Evolutionary conservation across 306 rosid genomes (phyloP).

Genomic region (Vigna hirtella): DNA sequence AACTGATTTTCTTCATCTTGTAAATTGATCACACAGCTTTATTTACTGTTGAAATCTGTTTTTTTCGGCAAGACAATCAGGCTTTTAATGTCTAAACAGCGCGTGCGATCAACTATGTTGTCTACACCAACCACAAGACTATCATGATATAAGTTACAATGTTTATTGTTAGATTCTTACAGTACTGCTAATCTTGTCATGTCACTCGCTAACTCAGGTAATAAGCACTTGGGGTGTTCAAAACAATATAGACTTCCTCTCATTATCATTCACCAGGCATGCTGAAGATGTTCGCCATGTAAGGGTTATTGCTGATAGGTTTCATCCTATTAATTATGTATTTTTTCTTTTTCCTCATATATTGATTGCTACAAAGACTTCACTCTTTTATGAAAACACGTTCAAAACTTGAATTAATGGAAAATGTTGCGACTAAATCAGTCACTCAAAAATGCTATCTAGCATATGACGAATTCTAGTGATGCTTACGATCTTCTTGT

Average conservation of each 20-base stretch:
- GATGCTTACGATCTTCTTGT: neutral
- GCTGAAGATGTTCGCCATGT: slow-evolving; percentile 88
- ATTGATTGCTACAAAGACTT: neutral
- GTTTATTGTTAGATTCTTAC: neutral
- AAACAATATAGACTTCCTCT: slow-evolving; percentile 79
- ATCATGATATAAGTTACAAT: neutral
- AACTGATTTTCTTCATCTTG: too few species aligned
- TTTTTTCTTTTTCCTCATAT: neutral
- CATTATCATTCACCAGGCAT: slow-evolving; percentile 68
- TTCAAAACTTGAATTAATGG: slow-evolving; percentile 2
- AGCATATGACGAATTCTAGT: neutral
- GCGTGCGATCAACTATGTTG: neutral
- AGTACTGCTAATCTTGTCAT: neutral
- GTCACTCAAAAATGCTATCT: neutral
- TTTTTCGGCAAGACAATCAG: too few species aligned
- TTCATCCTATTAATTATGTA: slow-evolving; percentile 24
- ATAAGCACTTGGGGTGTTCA: slow-evolving; percentile 80
- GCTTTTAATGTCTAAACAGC: too few species aligned
- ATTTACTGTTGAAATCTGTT: too few species aligned
- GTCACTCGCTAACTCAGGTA: slow-evolving; percentile 53
- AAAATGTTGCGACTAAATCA: slow-evolving; percentile 1
- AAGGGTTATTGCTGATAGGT: slow-evolving; percentile 43
- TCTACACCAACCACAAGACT: slow-evolving; percentile 2
- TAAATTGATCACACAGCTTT: too few species aligned
- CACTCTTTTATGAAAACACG: slow-evolving; percentile 21